Conservation (phyloP, 2,329 filamentous ascomycete genomes). For the Scedosporium boydii region DNA sequence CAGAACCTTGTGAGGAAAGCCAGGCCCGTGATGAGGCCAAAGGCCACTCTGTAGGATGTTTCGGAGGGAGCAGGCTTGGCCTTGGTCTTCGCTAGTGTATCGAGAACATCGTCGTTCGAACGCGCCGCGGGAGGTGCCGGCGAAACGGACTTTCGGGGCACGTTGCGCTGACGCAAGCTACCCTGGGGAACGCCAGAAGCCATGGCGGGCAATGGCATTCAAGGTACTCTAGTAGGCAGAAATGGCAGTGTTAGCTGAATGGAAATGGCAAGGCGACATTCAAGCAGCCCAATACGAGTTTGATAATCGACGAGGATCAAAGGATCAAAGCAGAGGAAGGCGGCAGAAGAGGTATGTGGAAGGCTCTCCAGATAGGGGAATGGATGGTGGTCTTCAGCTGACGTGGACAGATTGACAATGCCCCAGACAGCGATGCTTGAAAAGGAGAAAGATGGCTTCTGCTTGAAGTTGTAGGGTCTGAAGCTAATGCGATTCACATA, state of each 20-base stretch:
- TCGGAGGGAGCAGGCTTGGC: slow-evolving; percentile 42
- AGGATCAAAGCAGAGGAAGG: not conserved
- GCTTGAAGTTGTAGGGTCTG: not conserved
- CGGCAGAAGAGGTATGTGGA: not conserved
- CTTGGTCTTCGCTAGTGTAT: slow-evolving; percentile 34
- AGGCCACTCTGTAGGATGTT: slow-evolving; percentile 74
- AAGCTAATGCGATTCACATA: slow-evolving; percentile 5
- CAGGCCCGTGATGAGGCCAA: slow-evolving; percentile 67
- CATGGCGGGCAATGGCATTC: slow-evolving; percentile 25
- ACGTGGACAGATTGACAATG: not conserved
- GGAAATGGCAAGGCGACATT: not conserved
- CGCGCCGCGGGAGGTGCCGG: slow-evolving; percentile 24
- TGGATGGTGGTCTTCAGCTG: not conserved
- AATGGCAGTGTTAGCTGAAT: not conserved
- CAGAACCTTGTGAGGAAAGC: slow-evolving; percentile 92
- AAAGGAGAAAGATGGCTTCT: not conserved
- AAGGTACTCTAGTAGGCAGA: slow-evolving; percentile 9
- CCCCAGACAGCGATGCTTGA: not conserved
- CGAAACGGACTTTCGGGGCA: slow-evolving; percentile 28
- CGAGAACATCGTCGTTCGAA: slow-evolving; percentile 36
- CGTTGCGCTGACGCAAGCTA: slow-evolving; percentile 50
- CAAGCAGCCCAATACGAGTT: not conserved
- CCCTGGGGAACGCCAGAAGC: slow-evolving; percentile 42
- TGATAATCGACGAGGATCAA: too few species aligned
- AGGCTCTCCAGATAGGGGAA: not conserved